These are phyloP conservation scores for Aspergillus mulundensis DNA, from an alignment of 495 filamentous ascomycete species.

Conservation along the genomic window DNA sequence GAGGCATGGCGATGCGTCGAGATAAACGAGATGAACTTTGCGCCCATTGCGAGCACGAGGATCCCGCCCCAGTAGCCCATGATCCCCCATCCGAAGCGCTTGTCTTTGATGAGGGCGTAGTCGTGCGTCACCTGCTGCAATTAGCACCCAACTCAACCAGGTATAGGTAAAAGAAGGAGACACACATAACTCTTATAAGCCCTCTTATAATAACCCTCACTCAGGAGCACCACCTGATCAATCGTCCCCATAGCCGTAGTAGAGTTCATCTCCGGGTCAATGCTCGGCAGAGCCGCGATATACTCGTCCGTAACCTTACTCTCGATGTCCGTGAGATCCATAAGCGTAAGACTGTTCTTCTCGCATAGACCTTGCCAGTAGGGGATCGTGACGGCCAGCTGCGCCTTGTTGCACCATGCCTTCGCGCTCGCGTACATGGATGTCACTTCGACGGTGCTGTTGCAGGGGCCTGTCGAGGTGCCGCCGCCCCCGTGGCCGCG, in stretches of 20 bases:
- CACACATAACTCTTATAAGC: conserved; percentile 12
- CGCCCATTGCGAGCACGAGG: conserved; percentile 6
- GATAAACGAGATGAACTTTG: background rate
- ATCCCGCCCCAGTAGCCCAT: conserved; percentile 18
- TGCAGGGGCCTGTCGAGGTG: background rate
- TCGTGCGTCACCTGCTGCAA: conserved; percentile 8
- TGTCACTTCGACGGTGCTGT: conserved; percentile 1
- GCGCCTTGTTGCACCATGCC: conserved; percentile 6
- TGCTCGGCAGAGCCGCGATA: conserved; percentile 1
- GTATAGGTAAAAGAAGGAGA: background rate
- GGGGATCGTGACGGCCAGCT: background rate
- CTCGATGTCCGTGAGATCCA: background rate
- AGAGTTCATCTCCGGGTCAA: conserved; percentile 9
- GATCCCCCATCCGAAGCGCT: conserved; percentile 7
- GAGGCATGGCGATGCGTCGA: background rate
- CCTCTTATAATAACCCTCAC: conserved; percentile 6
- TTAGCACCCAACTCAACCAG: background rate
- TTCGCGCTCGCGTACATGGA: conserved; percentile 12
- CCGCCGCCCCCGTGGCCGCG: background rate
- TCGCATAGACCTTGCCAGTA: conserved; percentile 9
- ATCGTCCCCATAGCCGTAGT: conserved; percentile 8
- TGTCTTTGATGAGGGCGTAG: conserved; percentile 4
- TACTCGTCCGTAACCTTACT: conserved; percentile 6
- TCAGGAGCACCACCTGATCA: background rate
- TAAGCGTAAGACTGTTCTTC: background rate